Evolutionary conservation across 1,139 yeast genomes (phyloP).

Genomic region (Blastobotrys aristatus): DNA sequence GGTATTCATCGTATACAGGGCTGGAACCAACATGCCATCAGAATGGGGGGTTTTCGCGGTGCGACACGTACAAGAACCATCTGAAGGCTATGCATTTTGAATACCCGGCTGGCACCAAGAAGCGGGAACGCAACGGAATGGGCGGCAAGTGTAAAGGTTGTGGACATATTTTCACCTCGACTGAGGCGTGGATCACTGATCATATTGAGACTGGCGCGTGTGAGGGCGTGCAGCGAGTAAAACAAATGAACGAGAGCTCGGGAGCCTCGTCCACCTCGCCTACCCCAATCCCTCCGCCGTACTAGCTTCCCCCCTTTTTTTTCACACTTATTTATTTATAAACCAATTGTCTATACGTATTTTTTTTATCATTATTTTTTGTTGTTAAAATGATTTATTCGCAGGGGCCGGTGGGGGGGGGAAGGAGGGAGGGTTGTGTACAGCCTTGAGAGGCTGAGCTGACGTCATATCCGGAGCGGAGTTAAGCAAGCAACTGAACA

Average conservation of each 20-base stretch:
- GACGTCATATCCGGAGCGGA: too few relatives aligned
- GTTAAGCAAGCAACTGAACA: too few relatives aligned
- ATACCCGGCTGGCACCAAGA: slow-evolving; percentile 82
- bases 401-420: too few relatives aligned
- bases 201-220: slow-evolving; percentile 55
- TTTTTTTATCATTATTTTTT: too few relatives aligned
- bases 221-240: slow-evolving; percentile 22
- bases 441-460: too few relatives aligned
- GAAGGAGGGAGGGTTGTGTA: too few relatives aligned
- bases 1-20: slow-evolving; percentile 10
- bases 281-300: too few relatives aligned
- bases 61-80: slow-evolving; percentile 90
- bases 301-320: too few relatives aligned
- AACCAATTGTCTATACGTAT: too few relatives aligned
- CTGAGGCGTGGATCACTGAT: slow-evolving; percentile 70
- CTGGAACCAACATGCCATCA: slow-evolving; percentile 52
- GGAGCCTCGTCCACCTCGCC: background rate
- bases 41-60: slow-evolving; percentile 78
- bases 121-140: slow-evolving; percentile 64
- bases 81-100: slow-evolving; percentile 84
- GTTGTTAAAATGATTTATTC: too few relatives aligned
- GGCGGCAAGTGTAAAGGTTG: slow-evolving; percentile 77
- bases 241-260: slow-evolving; percentile 6
- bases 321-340: too few relatives aligned
- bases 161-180: slow-evolving; percentile 55